These are phyloP conservation scores for Acer saccharum DNA, from an alignment of 345 rosid genomes.

Conservation along the genomic window DNA sequence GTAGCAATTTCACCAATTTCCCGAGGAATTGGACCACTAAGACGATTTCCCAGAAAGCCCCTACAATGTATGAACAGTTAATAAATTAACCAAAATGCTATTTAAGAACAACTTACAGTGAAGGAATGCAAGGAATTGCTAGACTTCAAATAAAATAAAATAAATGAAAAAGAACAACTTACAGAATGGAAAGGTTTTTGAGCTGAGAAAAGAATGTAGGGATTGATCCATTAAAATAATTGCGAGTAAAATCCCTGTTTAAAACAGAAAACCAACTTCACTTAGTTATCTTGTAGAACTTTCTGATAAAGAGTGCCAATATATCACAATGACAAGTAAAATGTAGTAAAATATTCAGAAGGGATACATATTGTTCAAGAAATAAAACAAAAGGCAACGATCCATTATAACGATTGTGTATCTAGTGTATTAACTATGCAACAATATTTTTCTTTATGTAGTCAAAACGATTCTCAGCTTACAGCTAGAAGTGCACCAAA, in stretches of 20 bases:
- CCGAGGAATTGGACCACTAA: slow-evolving; percentile 62
- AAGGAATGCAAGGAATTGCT: not conserved
- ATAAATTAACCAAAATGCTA: not conserved
- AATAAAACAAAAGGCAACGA: not conserved
- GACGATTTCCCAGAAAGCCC: slow-evolving; percentile 60
- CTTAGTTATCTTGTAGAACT: not conserved
- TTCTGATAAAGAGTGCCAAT: not conserved
- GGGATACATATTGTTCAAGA: not conserved
- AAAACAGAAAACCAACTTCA: not conserved
- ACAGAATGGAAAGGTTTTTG: slow-evolving; percentile 51
- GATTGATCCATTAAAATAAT: slow-evolving; percentile 70
- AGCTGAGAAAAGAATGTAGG: slow-evolving; percentile 56
- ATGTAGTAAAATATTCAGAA: not conserved
- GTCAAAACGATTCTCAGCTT: not conserved
- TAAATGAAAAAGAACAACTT: slow-evolving; percentile 29
- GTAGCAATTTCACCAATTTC: slow-evolving; percentile 59
- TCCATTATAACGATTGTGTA: not conserved
- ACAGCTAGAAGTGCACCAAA: no score
- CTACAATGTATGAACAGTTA: slow-evolving; percentile 34
- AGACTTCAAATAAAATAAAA: not conserved
- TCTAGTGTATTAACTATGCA: not conserved
- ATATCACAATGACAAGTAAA: not conserved
- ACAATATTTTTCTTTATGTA: not conserved
- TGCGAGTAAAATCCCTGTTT: slow-evolving; percentile 73
- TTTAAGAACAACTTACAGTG: not conserved